A percentile compares a stretch with the other conserved stretches of the same genome.
Evolutionary conservation across 1,284 basidiomycete species (phyloP).

Genomic region (Cystobasidiaceae sp.): DNA sequence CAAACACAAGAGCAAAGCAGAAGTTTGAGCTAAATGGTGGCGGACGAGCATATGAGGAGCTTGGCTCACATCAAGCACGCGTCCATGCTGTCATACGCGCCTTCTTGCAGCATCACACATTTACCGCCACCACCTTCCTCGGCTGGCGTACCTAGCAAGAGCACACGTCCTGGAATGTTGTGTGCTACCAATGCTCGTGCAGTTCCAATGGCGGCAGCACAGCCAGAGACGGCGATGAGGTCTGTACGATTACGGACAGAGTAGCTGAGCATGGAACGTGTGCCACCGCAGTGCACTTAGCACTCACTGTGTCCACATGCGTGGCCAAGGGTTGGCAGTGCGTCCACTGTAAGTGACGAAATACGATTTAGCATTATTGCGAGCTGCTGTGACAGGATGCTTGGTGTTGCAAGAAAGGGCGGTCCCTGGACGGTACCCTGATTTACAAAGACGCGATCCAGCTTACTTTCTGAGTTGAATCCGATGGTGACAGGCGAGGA

Average conservation of each 20-base stretch:
- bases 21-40: no score
- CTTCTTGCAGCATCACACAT: slow-evolving; percentile 61
- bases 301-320: slow-evolving; percentile 86
- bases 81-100: slow-evolving; percentile 70
- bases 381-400: no score
- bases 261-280: not conserved
- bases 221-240: slow-evolving; percentile 52
- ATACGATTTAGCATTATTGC: no score
- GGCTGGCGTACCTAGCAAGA: slow-evolving; percentile 80
- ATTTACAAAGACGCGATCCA: not conserved
- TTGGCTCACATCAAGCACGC: slow-evolving; percentile 63
- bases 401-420: no score
- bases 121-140: slow-evolving; percentile 81
- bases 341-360: slow-evolving; percentile 56
- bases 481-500: slow-evolving; percentile 35
- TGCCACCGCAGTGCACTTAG: slow-evolving; percentile 61
- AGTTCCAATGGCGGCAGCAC: slow-evolving; percentile 42
- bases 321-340: slow-evolving; percentile 61
- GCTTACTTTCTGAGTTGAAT: slow-evolving; percentile 32
- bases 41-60: no score
- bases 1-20: not conserved
- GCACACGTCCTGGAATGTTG: slow-evolving; percentile 61
- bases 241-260: slow-evolving; percentile 40
- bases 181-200: not conserved
- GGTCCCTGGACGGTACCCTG: no score